phyloP scores from a whole-genome alignment of 345 rosid species.

The Schrenkiella parvula region DNA sequence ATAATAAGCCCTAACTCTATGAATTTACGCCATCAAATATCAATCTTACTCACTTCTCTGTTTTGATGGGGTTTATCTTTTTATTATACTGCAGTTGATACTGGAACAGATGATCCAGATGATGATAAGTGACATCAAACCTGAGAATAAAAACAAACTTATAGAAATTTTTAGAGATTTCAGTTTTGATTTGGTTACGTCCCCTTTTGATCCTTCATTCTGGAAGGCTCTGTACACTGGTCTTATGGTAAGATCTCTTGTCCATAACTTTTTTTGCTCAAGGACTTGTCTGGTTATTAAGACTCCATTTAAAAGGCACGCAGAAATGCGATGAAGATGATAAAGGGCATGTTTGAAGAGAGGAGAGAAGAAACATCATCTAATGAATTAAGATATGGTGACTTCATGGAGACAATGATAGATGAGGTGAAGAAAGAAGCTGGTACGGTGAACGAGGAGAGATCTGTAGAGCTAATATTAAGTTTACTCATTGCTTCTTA shows the following conservation, averaged over 20 bases:
- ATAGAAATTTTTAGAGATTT: conserved; percentile 21
- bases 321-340: conserved; percentile 20
- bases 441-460: conserved; percentile 14
- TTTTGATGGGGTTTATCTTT: neutral
- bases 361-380: conserved; percentile 25
- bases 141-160: conserved; percentile 15
- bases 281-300: neutral
- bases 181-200: conserved; percentile 35
- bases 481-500: conserved; percentile 32
- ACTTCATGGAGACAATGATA: conserved; percentile 36
- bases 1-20: neutral
- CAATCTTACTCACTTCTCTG: neutral
- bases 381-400: neutral
- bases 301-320: conserved; percentile 26
- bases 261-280: neutral
- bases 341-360: conserved; percentile 16
- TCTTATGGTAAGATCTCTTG: conserved; percentile 22
- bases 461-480: conserved; percentile 25
- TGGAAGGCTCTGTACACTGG: conserved; percentile 40
- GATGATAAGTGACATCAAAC: conserved; percentile 34
- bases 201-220: conserved; percentile 31
- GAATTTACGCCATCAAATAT: neutral
- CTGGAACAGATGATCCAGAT: conserved; percentile 25
- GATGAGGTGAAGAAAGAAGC: conserved; percentile 28
- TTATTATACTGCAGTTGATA: conserved; percentile 30